Evolutionary conservation across 352 stramenopile genomes (phyloP), one percentile per base, ranked within the genome.

Genomic region (Globisporangium polare): DNA sequence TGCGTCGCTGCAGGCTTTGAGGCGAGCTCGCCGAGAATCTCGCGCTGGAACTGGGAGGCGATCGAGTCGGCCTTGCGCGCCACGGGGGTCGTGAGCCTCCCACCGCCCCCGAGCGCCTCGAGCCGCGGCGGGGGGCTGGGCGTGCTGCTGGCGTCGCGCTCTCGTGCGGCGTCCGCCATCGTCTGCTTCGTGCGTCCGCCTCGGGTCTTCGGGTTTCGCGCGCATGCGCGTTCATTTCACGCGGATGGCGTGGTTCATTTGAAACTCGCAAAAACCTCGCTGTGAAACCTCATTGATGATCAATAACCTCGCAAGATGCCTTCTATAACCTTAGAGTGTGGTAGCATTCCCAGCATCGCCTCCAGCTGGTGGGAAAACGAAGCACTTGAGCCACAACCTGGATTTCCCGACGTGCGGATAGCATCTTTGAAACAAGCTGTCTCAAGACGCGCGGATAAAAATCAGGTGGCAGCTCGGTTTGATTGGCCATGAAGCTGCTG

Each of bases 31-130:
- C 69, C 68, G 53, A 89, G 63, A 31, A 91, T 83, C 68, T 88
- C 77, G 39, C 77, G 77, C 74, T 88, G 81, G 45, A 88, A 67
- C 62, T 83, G 73, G 50, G 72, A 78, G 8, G 75, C 80, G 60
- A 89, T 74, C 29, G 72, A 86, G 24, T 87, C 81, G 37, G 66
- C 53, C 17, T 64, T 67, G n/a, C 60, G 49, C 18, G 51, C 27
- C 22, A 50, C 58, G 56, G 78, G 70, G 50, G 70, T 59, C 22
- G 55, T 57, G 47, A 85, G 80, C 8, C 66, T 33, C 5, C 60
- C 41, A 63, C 60, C 45, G 63, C 62, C 45, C 33, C 33, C 33
- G 69, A 70, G 46, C 47, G 46, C 42, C 39, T 41, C 47, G 41
- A 62, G 51, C 13, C 58, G 52, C 54, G 42, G 41, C n/a, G 53